Conservation (phyloP, 371 early-diverging fungal genomes). For the Rhizopus sp. region DNA sequence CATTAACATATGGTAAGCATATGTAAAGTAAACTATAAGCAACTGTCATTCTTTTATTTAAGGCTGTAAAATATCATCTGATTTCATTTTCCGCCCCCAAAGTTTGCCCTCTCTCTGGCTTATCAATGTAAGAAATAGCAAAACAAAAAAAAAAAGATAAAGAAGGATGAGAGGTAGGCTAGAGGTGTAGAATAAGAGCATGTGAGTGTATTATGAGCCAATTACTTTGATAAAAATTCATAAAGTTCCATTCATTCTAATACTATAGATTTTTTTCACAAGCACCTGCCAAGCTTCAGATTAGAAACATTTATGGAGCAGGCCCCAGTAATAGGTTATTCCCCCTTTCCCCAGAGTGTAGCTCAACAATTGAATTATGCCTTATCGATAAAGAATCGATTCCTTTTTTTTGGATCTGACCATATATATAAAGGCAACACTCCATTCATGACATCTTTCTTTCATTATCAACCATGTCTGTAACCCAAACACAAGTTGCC, state of each 20-base stretch:
- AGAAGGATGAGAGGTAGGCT: not conserved
- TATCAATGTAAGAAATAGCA: not conserved
- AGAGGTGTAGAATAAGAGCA: not conserved
- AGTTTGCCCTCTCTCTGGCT: not conserved
- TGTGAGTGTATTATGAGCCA: not conserved
- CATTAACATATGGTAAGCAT: not conserved
- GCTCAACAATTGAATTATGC: not conserved
- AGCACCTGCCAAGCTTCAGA: too few relatives aligned
- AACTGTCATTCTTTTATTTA: not conserved
- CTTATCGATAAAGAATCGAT: not conserved
- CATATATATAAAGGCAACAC: not conserved
- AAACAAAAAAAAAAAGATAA: not conserved
- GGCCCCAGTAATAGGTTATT: not conserved
- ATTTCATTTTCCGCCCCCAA: slow-evolving; percentile 1
- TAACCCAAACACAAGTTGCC: slow-evolving; percentile 5
- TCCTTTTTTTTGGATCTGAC: not conserved
- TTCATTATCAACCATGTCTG: slow-evolving; percentile 1
- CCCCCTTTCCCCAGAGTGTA: not conserved
- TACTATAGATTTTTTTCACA: too few relatives aligned
- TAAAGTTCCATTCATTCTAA: too few relatives aligned
- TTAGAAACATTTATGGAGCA: not conserved
- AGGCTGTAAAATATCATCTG: not conserved
- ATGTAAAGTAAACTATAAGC: not conserved
- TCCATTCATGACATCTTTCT: not conserved
- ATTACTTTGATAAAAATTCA: not conserved